Percentiles rank a stretch among this genome's conserved stretches.
Conservation (phyloP, 2,329 filamentous ascomycete genomes). For the Ophiostoma pallidulum region DNA sequence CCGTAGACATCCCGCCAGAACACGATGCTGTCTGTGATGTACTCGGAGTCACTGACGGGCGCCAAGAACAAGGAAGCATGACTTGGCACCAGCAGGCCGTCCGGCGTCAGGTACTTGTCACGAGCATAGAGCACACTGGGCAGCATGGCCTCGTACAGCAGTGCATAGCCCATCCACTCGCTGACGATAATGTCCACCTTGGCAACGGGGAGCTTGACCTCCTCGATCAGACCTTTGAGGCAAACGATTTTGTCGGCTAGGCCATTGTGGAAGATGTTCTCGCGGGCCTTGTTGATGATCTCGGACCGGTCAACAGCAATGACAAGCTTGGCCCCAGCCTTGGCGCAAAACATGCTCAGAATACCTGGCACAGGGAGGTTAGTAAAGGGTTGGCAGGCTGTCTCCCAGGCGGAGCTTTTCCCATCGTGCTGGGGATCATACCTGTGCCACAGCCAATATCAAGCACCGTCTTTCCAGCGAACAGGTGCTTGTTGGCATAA, state of each 20-base stretch:
- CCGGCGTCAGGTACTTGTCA: slow-evolving; percentile 72
- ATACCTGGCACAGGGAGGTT: slow-evolving; percentile 42
- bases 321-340: slow-evolving; percentile 76
- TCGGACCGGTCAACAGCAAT: slow-evolving; percentile 87
- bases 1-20: slow-evolving; percentile 94
- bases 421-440: too few relatives aligned
- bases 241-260: slow-evolving; percentile 67
- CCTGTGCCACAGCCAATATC: slow-evolving; percentile 80
- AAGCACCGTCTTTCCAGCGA: slow-evolving; percentile 75
- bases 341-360: slow-evolving; percentile 87
- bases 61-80: slow-evolving; percentile 77
- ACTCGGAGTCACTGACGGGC: slow-evolving; percentile 68
- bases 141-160: slow-evolving; percentile 93
- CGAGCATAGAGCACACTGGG: slow-evolving; percentile 83
- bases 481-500: slow-evolving; percentile 81
- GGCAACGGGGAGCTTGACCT: slow-evolving; percentile 65
- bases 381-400: too few relatives aligned
- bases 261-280: slow-evolving; percentile 75
- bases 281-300: slow-evolving; percentile 77
- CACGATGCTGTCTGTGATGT: slow-evolving; percentile 63
- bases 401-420: too few relatives aligned
- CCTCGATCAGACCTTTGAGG: slow-evolving; percentile 78
- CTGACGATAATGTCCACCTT: slow-evolving; percentile 91
- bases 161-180: slow-evolving; percentile 95
- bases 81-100: slow-evolving; percentile 77